Percentiles rank a stretch among this genome's conserved stretches.
Conservation (phyloP, 2,329 filamentous ascomycete species). For the Diaporthe vexans region DNA sequence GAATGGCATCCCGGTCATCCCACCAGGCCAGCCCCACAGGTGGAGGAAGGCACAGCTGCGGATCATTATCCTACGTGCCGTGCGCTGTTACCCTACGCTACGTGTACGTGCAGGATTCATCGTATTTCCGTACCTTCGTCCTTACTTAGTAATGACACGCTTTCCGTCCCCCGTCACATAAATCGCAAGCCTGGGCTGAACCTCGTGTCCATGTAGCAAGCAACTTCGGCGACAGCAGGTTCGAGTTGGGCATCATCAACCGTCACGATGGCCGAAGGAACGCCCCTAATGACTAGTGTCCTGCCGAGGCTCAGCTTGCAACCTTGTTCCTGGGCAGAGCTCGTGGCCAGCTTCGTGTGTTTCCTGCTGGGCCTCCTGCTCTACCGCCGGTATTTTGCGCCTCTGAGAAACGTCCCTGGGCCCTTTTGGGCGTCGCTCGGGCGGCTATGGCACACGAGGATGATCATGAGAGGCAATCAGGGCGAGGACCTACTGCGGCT, state of each 20-base stretch:
- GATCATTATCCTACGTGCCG: not conserved
- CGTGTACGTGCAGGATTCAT: not conserved
- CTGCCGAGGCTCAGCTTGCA: not conserved
- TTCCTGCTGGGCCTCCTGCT: not conserved
- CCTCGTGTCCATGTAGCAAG: not conserved
- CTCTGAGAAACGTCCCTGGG: conserved; percentile 57
- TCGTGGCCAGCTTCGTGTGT: not conserved
- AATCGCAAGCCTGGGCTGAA: not conserved
- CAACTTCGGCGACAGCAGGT: not conserved
- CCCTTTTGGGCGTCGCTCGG: conserved; percentile 57
- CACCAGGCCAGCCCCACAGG: not conserved
- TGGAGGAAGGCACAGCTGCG: not conserved
- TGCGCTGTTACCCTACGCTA: not conserved
- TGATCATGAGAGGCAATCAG: conserved; percentile 54
- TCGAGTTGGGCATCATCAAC: not conserved
- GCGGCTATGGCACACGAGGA: conserved; percentile 56
- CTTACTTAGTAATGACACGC: not conserved
- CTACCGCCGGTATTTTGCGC: conserved; percentile 52
- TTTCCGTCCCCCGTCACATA: not conserved
- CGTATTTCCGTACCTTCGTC: not conserved
- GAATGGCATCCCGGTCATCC: not conserved
- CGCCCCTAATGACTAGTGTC: not conserved
- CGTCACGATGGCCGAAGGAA: not conserved
- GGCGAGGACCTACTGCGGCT: conserved; percentile 53
- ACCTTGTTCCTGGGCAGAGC: not conserved